phyloP scores from a whole-genome alignment of 805 yeast species.

The Starmerella powellii region DNA sequence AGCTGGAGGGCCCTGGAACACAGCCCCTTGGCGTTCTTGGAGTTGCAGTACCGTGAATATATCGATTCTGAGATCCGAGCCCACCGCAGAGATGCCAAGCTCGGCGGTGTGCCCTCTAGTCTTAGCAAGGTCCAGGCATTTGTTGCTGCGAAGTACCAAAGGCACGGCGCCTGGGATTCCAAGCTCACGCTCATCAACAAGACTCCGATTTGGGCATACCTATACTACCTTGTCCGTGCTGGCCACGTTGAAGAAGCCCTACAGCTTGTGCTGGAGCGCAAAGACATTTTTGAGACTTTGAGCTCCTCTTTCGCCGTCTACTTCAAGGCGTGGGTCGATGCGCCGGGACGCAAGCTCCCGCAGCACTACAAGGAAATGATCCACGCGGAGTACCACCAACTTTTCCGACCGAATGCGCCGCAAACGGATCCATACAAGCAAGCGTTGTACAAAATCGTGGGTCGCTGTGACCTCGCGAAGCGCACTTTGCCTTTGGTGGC shows the following conservation, averaged over 20 bases:
- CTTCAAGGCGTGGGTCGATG: constrained; percentile 54
- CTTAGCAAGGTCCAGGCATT: constrained; percentile 60
- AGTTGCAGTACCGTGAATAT: constrained; percentile 63
- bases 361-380: constrained; percentile 57
- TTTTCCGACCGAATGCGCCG: constrained; percentile 46
- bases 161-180: constrained; percentile 39
- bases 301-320: constrained; percentile 77
- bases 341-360: constrained; percentile 45
- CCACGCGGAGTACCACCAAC: constrained; percentile 71
- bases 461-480: constrained; percentile 64
- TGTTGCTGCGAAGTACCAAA: constrained; percentile 35
- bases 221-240: constrained; percentile 73
- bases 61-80: constrained; percentile 52
- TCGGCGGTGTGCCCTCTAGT: constrained; percentile 60
- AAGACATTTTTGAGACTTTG: constrained; percentile 64
- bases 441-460: constrained; percentile 81
- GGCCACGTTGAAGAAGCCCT: constrained; percentile 74
- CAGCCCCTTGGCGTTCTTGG: constrained; percentile 37
- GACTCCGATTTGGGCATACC: constrained; percentile 85
- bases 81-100: constrained; percentile 37
- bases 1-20: constrained; percentile 18
- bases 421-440: constrained; percentile 81
- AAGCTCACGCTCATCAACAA: constrained; percentile 61
- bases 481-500: constrained; percentile 57
- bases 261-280: constrained; percentile 49